These are phyloP conservation scores for Cytauxzoon felis DNA, from an alignment of 169 alveolate genomes.

Conservation along the genomic window DNA sequence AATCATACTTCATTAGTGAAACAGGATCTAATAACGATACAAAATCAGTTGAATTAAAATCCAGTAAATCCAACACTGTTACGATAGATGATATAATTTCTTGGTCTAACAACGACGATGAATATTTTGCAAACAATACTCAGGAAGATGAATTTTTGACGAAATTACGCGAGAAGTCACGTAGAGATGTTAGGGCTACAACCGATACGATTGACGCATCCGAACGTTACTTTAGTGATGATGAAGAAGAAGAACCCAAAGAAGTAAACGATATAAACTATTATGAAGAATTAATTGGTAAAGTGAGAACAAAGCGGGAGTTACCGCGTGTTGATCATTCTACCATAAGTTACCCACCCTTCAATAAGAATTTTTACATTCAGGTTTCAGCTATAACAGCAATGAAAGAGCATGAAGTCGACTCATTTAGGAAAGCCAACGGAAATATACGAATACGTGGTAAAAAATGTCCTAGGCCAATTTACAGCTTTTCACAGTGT, in stretches of 20 bases:
- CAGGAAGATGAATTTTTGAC: constrained; percentile 40
- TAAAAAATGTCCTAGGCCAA: constrained; percentile 90
- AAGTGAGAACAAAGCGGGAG: constrained; percentile 54
- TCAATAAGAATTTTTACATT: constrained; percentile 82
- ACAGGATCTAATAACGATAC: neutral
- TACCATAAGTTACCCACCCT: constrained; percentile 77
- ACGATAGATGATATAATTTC: constrained; percentile 48
- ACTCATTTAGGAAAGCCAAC: constrained; percentile 81
- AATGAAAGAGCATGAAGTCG: constrained; percentile 86
- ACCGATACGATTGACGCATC: constrained; percentile 19
- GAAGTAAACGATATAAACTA: constrained; percentile 4
- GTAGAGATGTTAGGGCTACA: neutral
- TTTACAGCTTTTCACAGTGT: constrained; percentile 92
- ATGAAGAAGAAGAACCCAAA: constrained; percentile 37
- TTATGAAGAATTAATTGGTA: constrained; percentile 56
- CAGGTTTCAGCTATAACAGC: constrained; percentile 82
- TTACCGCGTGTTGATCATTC: constrained; percentile 83
- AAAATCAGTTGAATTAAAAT: neutral
- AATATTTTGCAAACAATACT: neutral
- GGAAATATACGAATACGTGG: constrained; percentile 90
- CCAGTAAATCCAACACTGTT: constrained; percentile 25
- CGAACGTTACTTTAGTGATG: constrained; percentile 43
- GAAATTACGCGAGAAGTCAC: constrained; percentile 8
- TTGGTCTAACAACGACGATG: constrained; percentile 24
- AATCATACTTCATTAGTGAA: neutral